These are phyloP conservation scores for Chaetomium tenue DNA, from an alignment of 495 filamentous ascomycete genomes.

Conservation along the genomic window DNA sequence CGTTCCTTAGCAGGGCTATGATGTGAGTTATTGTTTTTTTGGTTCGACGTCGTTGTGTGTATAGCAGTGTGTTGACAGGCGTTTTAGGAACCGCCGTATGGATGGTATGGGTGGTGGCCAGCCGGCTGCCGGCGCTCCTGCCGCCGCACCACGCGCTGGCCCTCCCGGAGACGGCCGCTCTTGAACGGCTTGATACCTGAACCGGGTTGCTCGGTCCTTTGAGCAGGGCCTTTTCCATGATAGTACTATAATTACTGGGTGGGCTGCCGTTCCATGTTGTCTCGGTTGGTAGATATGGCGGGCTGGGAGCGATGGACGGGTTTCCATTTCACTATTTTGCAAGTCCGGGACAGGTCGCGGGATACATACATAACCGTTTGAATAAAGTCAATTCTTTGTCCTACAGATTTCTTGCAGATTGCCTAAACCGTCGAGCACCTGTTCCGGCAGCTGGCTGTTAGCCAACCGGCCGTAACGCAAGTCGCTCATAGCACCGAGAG, in stretches of 20 bases:
- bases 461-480: slow-evolving; percentile 75
- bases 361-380: not conserved
- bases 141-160: slow-evolving; percentile 31
- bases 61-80: slow-evolving; percentile 25
- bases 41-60: not conserved
- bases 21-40: slow-evolving; percentile 64
- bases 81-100: slow-evolving; percentile 36
- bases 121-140: slow-evolving; percentile 18
- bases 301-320: slow-evolving; percentile 7
- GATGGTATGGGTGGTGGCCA: slow-evolving; percentile 14
- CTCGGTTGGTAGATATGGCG: slow-evolving; percentile 8
- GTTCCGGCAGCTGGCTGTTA: slow-evolving; percentile 56
- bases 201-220: not conserved
- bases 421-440: slow-evolving; percentile 61
- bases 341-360: not conserved
- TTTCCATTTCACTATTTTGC: slow-evolving; percentile 1
- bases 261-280: not conserved
- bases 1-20: slow-evolving; percentile 73
- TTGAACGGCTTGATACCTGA: slow-evolving; percentile 1
- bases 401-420: slow-evolving; percentile 65
- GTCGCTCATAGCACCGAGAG: slow-evolving; percentile 72
- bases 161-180: slow-evolving; percentile 29
- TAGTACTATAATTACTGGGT: slow-evolving; percentile 20
- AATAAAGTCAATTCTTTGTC: slow-evolving; percentile 37
- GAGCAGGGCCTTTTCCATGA: slow-evolving; percentile 10